Evolutionary conservation across 352 stramenopile genomes (phyloP).

Genomic region (Phytopythium sindhum): DNA sequence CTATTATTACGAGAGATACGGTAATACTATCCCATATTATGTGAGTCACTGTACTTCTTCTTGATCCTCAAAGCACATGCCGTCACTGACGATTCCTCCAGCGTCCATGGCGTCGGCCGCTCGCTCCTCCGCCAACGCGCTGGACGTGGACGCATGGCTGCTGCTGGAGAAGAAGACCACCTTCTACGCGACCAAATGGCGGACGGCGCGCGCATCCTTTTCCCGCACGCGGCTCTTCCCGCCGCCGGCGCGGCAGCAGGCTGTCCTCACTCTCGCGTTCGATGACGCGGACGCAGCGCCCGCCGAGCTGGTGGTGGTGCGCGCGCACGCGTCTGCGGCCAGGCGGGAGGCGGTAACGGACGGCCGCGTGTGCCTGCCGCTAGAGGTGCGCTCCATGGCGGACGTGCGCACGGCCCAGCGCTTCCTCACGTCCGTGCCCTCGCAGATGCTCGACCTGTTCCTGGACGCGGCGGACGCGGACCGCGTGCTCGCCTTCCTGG

Average conservation of each 20-base stretch:
- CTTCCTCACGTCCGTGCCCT: slow-evolving; percentile 42
- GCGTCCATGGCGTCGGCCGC: background rate
- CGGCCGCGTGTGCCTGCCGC: slow-evolving; percentile 15
- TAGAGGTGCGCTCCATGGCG: slow-evolving; percentile 39
- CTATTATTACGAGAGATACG: too few relatives aligned
- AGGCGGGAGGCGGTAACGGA: background rate
- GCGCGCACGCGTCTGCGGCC: slow-evolving; percentile 1
- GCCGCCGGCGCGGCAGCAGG: slow-evolving; percentile 29
- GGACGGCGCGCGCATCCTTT: slow-evolving; percentile 11
- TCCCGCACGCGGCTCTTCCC: slow-evolving; percentile 23
- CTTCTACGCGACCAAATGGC: slow-evolving; percentile 39
- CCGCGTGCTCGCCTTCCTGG: slow-evolving; percentile 19
- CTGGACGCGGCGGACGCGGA: slow-evolving; percentile 23
- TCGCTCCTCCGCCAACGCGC: background rate
- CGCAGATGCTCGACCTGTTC: slow-evolving; percentile 35
- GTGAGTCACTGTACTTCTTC: too few relatives aligned
- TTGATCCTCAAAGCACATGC: too few relatives aligned
- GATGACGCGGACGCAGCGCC: background rate
- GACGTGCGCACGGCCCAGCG: slow-evolving; percentile 32
- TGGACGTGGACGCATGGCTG: slow-evolving; percentile 28
- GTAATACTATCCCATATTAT: too few relatives aligned
- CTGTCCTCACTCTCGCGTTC: slow-evolving; percentile 24
- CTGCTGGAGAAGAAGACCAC: slow-evolving; percentile 29
- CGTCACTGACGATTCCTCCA: too few relatives aligned
- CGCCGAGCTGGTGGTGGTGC: slow-evolving; percentile 22